Percentiles rank a stretch among this genome's conserved stretches.
Evolutionary conservation across 2,329 filamentous ascomycete species (phyloP).

Genomic region (Lachnellula willkommii): DNA sequence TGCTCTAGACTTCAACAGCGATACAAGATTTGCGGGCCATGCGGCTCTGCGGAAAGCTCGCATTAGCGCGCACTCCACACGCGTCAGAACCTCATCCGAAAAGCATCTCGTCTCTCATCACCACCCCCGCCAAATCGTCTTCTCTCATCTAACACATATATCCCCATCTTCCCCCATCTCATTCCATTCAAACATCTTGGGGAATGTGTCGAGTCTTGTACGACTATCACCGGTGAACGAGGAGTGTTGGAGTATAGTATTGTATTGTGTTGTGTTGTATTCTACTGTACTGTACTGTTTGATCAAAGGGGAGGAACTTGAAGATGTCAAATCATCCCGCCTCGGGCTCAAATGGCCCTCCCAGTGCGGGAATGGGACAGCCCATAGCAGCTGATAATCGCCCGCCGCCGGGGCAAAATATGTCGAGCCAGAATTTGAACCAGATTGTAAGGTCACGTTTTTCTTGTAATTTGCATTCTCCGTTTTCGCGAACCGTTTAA

Average conservation of each 20-base stretch:
- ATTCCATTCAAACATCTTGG: background rate
- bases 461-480: background rate
- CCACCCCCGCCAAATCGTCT: background rate
- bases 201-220: constrained; percentile 4
- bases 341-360: constrained; percentile 41
- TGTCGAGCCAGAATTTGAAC: constrained; percentile 86
- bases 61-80: constrained; percentile 17
- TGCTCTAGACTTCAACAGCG: background rate
- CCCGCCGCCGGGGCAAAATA: constrained; percentile 43
- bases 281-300: too few species aligned
- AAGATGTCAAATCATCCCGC: constrained; percentile 37
- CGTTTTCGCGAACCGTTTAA: too few species aligned
- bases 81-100: background rate
- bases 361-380: constrained; percentile 39
- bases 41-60: constrained; percentile 29
- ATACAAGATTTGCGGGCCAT: background rate
- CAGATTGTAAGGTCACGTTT: constrained; percentile 71
- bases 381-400: constrained; percentile 42
- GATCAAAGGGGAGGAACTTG: background rate
- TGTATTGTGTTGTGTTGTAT: too few species aligned
- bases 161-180: background rate
- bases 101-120: background rate
- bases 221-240: constrained; percentile 2
- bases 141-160: background rate
- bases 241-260: background rate